Base-by-base conservation (phyloP, 805 yeast genomes). In the Kodamaea sagamina region DNA sequence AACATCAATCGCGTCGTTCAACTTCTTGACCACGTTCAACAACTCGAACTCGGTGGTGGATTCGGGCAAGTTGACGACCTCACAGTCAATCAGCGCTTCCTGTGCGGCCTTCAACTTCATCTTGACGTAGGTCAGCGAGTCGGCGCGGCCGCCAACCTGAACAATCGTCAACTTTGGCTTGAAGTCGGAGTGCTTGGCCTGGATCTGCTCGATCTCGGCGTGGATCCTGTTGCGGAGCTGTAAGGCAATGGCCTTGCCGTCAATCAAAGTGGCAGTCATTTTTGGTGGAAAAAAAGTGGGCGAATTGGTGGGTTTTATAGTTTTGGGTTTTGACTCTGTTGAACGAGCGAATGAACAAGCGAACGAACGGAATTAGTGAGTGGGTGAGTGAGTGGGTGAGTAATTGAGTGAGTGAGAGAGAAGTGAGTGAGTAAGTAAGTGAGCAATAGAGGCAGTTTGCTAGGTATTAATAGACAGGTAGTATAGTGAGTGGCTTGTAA, bases 101-200 rank as follows among this genome's bases (percentile, higher is more conserved):
- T 73, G 70, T 21, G 92, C 86, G 8, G 93, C 92, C 61, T 81
- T 84, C 47, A 83, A 65, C 63, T 86, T 86, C 89, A 84, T 85
- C 50, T 80, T 77, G 36, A 86, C 90, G 62, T 86, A 86, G 3
- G 89, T 84, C n/a, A 84, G 71, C 9, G 93, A 85, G 57, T 86
- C 95, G 16, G 84, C 84, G 62, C 92, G 74, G 18, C 70, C 68
- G 43, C 95, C 95, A 16, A 86, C 85, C 66, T 86, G 95, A 50
- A 86, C 71, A 50, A 86, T 86, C 47, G 81, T 71, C 57, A 86
- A 69, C 32, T 71, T 74, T 22, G 95, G 93, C 49, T 71, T 67
- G 63, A 86, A 85, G 37, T 68, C 70, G 11, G 82, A 75, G 50
- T 76, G 71, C 25, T 65, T 59, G 8, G 62, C 48, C 58, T 77